A percentile compares a stretch with the other conserved stretches of the same genome.
Conservation (phyloP, 495 filamentous ascomycete species). For the Penicillium simplicissimum region DNA sequence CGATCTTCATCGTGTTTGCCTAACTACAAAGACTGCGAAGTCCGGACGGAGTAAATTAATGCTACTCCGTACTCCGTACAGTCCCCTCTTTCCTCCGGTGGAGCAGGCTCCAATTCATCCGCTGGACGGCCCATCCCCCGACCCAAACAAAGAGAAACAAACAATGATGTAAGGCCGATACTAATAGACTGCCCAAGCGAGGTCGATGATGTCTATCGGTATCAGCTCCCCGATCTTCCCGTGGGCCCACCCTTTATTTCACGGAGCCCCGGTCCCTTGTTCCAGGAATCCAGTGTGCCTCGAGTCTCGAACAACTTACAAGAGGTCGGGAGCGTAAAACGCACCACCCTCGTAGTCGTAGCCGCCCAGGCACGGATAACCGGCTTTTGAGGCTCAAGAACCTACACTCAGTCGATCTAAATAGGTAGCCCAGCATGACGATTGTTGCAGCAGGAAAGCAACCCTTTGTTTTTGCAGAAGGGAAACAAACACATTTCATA, state of each 20-base stretch:
- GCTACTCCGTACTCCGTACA: not conserved
- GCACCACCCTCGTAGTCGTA: slow-evolving; percentile 5
- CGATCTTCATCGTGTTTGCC: not conserved
- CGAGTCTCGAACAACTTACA: too few species aligned
- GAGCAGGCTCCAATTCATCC: not conserved
- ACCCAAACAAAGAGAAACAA: not conserved
- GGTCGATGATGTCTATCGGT: not conserved
- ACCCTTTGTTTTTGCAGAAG: not conserved
- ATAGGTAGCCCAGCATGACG: slow-evolving; percentile 6
- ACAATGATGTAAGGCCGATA: slow-evolving; percentile 1
- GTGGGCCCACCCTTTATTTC: not conserved
- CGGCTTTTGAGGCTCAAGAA: slow-evolving; percentile 24
- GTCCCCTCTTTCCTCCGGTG: not conserved
- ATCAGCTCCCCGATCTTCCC: slow-evolving; percentile 3
- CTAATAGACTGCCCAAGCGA: not conserved
- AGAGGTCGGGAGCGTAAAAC: not conserved
- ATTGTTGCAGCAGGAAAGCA: slow-evolving; percentile 1
- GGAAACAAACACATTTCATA: not conserved
- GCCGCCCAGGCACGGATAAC: slow-evolving; percentile 14
- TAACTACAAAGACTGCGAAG: not conserved
- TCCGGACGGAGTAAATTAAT: not conserved
- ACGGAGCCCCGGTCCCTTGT: not conserved
- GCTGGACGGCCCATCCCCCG: not conserved
- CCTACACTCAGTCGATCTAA: not conserved
- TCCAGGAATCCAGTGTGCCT: not conserved